These are phyloP conservation scores for Akanthomyces uredinophilus DNA, from an alignment of 2,329 filamentous ascomycete genomes.

Conservation along the genomic window DNA sequence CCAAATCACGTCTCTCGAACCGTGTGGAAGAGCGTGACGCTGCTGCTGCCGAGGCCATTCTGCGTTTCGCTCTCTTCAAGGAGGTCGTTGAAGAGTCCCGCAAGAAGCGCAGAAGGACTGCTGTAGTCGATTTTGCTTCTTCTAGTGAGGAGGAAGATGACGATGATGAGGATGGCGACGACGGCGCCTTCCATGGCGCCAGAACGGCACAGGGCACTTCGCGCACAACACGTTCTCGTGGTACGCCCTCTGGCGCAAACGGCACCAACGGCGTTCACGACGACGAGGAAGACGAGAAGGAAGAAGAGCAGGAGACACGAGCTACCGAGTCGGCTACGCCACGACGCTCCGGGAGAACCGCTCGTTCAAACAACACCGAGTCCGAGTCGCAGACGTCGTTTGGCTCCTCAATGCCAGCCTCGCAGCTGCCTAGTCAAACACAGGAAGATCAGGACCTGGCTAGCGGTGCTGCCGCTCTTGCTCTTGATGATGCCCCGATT, in stretches of 20 bases:
- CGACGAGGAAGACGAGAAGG: conserved; percentile 46
- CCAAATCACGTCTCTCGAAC: conserved; percentile 83
- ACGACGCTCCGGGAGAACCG: conserved; percentile 35
- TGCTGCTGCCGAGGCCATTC: conserved; percentile 77
- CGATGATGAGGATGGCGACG: conserved; percentile 56
- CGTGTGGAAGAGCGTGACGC: conserved; percentile 88
- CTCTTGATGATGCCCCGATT: conserved; percentile 46
- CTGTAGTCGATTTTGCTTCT: conserved; percentile 51
- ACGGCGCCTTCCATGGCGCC: conserved; percentile 50
- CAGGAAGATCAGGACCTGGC: conserved; percentile 40
- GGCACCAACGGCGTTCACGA: conserved; percentile 29
- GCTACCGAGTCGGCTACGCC: conserved; percentile 35
- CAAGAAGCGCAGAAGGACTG: conserved; percentile 74
- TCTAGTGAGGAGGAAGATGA: conserved; percentile 55
- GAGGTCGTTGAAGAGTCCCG: conserved; percentile 80
- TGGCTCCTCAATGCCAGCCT: conserved; percentile 74
- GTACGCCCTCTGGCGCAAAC: conserved; percentile 22
- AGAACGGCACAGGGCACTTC: conserved; percentile 22
- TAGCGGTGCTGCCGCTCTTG: conserved; percentile 36
- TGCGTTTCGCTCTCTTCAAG: conserved; percentile 95
- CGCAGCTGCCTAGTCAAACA: conserved; percentile 53
- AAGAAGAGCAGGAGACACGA: conserved; percentile 49
- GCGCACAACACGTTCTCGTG: conserved; percentile 28
- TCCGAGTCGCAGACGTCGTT: conserved; percentile 55
- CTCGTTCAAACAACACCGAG: conserved; percentile 32